These are phyloP conservation scores for Cucurbita maxima DNA, from an alignment of 306 rosid species.

Conservation along the genomic window DNA sequence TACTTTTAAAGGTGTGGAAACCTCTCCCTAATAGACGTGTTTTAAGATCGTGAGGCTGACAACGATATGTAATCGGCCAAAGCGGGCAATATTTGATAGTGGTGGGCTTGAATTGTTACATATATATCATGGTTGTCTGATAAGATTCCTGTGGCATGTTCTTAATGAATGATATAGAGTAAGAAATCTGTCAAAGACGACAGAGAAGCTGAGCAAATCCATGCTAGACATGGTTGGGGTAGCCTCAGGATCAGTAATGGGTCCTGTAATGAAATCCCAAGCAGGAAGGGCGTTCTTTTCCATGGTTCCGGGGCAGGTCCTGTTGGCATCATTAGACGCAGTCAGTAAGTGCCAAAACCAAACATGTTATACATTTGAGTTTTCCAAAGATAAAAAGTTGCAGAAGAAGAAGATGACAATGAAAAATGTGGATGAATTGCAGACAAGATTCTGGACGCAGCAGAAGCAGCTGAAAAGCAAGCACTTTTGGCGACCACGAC, in stretches of 20 bases:
- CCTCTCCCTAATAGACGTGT: too few species aligned
- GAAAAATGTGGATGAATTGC: neutral
- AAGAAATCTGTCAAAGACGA: constrained; percentile 63
- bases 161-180: constrained; percentile 22
- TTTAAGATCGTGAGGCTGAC: too few species aligned
- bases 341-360: constrained; percentile 40
- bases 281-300: constrained; percentile 63
- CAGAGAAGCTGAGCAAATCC: constrained; percentile 71
- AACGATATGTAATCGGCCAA: too few species aligned
- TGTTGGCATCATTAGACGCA: constrained; percentile 85
- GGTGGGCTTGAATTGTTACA: too few species aligned
- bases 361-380: too few species aligned
- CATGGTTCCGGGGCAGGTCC: constrained; percentile 82
- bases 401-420: too few species aligned
- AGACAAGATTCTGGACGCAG: constrained; percentile 87
- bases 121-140: neutral
- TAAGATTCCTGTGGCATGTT: neutral
- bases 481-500: constrained; percentile 57
- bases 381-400: neutral
- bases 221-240: constrained; percentile 74
- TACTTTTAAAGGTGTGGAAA: too few species aligned
- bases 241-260: constrained; percentile 58
- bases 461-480: constrained; percentile 88
- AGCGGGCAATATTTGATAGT: too few species aligned
- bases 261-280: constrained; percentile 51